A percentile compares a stretch with the other conserved stretches of the same genome.
Evolutionary conservation across 1,284 basidiomycete genomes (phyloP).

Genomic region (Cutaneotrichosporon sp.): DNA sequence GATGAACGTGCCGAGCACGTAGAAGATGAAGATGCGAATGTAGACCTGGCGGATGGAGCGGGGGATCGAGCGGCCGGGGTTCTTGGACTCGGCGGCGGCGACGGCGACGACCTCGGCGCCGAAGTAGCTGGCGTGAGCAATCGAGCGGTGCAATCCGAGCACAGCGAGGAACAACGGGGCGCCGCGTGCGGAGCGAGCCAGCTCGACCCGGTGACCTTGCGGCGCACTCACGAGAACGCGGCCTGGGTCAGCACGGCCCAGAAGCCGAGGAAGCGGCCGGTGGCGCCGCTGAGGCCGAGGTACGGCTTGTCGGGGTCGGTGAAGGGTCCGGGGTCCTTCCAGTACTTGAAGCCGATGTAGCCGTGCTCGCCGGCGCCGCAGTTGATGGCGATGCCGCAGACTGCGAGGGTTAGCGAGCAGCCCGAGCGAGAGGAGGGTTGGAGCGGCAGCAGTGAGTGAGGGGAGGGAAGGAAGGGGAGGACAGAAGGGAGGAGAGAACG

Average conservation of each 20-base stretch:
- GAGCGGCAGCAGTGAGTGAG: too few relatives aligned
- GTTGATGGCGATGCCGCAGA: conserved; percentile 66
- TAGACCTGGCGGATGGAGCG: conserved; percentile 75
- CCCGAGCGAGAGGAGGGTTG: too few relatives aligned
- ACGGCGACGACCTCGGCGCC: conserved; percentile 47
- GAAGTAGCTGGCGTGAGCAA: conserved; percentile 4
- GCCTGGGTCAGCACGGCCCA: conserved; percentile 18
- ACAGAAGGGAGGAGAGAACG: too few relatives aligned
- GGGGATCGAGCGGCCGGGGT: conserved; percentile 71
- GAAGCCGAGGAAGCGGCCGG: conserved; percentile 33
- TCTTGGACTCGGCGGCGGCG: conserved; percentile 39
- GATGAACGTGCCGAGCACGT: conserved; percentile 13
- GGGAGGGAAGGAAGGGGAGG: too few relatives aligned
- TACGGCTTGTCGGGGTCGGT: too few relatives aligned
- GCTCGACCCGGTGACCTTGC: background rate
- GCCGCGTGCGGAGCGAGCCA: background rate
- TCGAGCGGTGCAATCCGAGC: too few relatives aligned
- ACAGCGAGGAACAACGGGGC: background rate
- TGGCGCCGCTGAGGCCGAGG: conserved; percentile 50
- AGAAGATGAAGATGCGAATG: conserved; percentile 70
- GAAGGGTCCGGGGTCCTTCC: conserved; percentile 52
- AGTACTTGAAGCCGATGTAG: conserved; percentile 54
- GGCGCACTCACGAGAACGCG: conserved; percentile 21
- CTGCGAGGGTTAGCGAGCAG: background rate
- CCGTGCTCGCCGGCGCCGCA: conserved; percentile 52